Percentiles rank a stretch among this genome's conserved stretches.
Evolutionary conservation across 495 filamentous ascomycete species (phyloP).

Genomic region (Margaritispora aquatica): DNA sequence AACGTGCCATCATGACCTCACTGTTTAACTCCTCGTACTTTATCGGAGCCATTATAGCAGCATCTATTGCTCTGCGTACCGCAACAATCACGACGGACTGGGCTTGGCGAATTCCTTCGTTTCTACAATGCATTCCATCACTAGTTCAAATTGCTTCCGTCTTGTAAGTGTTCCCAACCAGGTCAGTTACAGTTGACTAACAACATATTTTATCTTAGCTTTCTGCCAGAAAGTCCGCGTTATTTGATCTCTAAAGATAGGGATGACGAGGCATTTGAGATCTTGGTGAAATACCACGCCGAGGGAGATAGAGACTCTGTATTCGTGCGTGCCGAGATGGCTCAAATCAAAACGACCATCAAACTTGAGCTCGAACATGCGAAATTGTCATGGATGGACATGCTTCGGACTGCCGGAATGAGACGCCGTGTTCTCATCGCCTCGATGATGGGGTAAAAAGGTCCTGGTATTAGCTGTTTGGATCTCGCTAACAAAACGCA

Average conservation of each 20-base stretch:
- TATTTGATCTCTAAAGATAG: conserved; percentile 53
- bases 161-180: conserved; percentile 10
- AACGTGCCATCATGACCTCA: conserved; percentile 58
- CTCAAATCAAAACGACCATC: conserved; percentile 45
- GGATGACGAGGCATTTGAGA: conserved; percentile 46
- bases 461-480: neutral
- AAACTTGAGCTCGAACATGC: conserved; percentile 38
- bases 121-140: conserved; percentile 16
- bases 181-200: neutral
- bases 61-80: conserved; percentile 18
- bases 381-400: conserved; percentile 37
- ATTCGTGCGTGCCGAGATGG: conserved; percentile 40
- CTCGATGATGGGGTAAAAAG: conserved; percentile 26
- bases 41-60: conserved; percentile 27
- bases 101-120: conserved; percentile 21
- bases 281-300: conserved; percentile 50
- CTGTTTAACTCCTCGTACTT: conserved; percentile 64
- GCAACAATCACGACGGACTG: conserved; percentile 8
- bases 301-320: conserved; percentile 46
- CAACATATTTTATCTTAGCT: conserved; percentile 3
- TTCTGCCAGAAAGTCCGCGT: conserved; percentile 46
- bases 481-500: conserved; percentile 8
- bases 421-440: conserved; percentile 43
- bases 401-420: conserved; percentile 39
- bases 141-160: conserved; percentile 13